These are phyloP conservation scores for Leptomonas pyrrhocoris DNA, from an alignment of 208 protist genomes.

Conservation along the genomic window DNA sequence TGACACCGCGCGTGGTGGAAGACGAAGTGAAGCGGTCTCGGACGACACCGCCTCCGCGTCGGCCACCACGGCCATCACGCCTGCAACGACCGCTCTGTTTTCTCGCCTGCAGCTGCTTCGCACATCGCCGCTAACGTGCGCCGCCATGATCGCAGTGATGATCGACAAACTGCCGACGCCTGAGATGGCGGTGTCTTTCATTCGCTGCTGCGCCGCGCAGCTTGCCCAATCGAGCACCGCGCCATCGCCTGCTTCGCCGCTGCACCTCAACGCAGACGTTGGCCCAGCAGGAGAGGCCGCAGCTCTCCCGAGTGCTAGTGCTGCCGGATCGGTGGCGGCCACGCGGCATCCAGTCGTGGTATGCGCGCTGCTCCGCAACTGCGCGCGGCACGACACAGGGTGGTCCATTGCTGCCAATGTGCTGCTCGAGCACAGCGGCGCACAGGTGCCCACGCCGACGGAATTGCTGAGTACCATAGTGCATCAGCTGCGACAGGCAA, in stretches of 20 bases:
- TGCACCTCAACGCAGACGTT: no score
- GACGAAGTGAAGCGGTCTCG: background rate
- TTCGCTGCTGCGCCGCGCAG: constrained; percentile 34
- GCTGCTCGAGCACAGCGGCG: constrained; percentile 42
- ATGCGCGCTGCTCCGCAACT: constrained; percentile 66
- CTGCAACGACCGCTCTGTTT: constrained; percentile 11
- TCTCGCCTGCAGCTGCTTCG: constrained; percentile 48
- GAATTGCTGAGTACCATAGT: constrained; percentile 64
- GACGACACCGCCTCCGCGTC: background rate
- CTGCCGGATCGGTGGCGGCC: constrained; percentile 10
- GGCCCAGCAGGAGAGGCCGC: no score
- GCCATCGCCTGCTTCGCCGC: background rate
- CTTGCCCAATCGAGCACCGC: constrained; percentile 7
- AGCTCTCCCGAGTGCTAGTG: background rate
- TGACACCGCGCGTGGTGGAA: background rate
- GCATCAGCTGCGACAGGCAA: constrained; percentile 59
- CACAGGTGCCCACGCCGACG: constrained; percentile 46
- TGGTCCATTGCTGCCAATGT: constrained; percentile 50
- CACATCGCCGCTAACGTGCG: constrained; percentile 41
- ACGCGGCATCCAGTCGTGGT: constrained; percentile 63
- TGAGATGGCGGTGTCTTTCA: constrained; percentile 42
- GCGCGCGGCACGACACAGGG: constrained; percentile 33
- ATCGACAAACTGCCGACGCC: constrained; percentile 66
- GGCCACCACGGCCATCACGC: background rate
- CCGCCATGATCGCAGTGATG: constrained; percentile 66